Conservation (phyloP, 2,329 filamentous ascomycete genomes). For the Verruconis gallopava region DNA sequence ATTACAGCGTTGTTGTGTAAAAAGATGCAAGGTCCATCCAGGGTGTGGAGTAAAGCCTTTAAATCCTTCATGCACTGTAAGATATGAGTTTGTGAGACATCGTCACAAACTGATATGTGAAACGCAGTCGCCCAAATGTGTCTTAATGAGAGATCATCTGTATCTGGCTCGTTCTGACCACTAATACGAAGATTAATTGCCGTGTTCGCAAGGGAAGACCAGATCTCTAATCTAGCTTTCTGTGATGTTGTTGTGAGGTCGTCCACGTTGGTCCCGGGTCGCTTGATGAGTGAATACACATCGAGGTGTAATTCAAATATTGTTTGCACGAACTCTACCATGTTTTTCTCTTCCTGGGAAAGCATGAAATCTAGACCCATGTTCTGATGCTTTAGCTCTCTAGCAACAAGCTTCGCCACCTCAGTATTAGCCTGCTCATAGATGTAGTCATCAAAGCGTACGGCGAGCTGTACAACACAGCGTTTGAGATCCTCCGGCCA, state of each 20-base stretch:
- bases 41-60: constrained; percentile 37
- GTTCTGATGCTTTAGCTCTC: constrained; percentile 16
- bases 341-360: constrained; percentile 19
- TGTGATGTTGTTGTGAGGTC: constrained; percentile 38
- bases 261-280: constrained; percentile 44
- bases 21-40: constrained; percentile 39
- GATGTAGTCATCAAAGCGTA: constrained; percentile 41
- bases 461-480: constrained; percentile 38
- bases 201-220: constrained; percentile 45
- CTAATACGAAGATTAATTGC: constrained; percentile 31
- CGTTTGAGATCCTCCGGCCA: constrained; percentile 46
- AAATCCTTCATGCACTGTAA: constrained; percentile 51
- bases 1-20: constrained; percentile 80
- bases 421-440: constrained; percentile 24
- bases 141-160: constrained; percentile 39
- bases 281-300: constrained; percentile 49
- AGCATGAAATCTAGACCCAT: background rate
- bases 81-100: constrained; percentile 45
- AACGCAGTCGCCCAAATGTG: constrained; percentile 56
- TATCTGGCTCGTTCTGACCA: constrained; percentile 14
- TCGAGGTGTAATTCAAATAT: constrained; percentile 57
- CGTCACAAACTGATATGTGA: constrained; percentile 43
- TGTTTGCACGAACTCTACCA: constrained; percentile 43
- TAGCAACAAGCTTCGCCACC: constrained; percentile 15
- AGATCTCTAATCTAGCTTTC: constrained; percentile 46